Conservation (phyloP, 1,284 basidiomycete genomes). For the Cutaneotrichosporon dermatis region DNA sequence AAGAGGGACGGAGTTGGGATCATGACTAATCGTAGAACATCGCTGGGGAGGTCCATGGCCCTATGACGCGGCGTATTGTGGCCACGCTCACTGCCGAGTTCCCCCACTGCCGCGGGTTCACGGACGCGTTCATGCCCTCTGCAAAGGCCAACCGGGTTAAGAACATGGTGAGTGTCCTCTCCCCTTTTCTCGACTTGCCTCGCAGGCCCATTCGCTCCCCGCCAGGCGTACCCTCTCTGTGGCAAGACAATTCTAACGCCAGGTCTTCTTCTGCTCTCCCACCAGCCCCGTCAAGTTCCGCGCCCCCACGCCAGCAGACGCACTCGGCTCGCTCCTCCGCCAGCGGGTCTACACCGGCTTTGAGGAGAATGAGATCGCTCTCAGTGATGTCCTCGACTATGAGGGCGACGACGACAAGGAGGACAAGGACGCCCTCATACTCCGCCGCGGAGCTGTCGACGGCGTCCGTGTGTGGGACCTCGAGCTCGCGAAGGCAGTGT, state of each 20-base stretch:
- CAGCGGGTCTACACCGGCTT: conserved; percentile 35
- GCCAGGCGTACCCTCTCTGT: too few species aligned
- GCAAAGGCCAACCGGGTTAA: conserved; percentile 59
- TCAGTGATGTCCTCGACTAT: conserved; percentile 25
- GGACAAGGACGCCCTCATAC: not conserved
- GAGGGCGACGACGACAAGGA: not conserved
- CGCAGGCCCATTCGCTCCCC: too few species aligned
- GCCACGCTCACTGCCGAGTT: conserved; percentile 66
- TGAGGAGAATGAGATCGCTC: conserved; percentile 28
- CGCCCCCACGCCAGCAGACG: conserved; percentile 44
- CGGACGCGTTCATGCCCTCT: conserved; percentile 53
- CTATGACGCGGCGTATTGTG: conserved; percentile 62
- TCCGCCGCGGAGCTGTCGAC: conserved; percentile 15
- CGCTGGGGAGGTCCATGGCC: conserved; percentile 63
- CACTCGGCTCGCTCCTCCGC: conserved; percentile 32
- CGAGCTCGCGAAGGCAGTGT: not conserved
- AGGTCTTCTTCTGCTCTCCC: too few species aligned
- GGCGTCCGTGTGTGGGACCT: conserved; percentile 26
- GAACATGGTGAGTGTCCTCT: conserved; percentile 61
- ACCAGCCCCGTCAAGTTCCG: conserved; percentile 58
- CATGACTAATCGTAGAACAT: conserved; percentile 56
- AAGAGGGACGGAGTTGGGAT: too few species aligned
- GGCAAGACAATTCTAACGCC: too few species aligned
- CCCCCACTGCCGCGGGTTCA: conserved; percentile 71
- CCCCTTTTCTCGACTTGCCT: too few species aligned